Conservation (phyloP, 1,139 yeast genomes). For the Arxiozyma slooffiae region DNA sequence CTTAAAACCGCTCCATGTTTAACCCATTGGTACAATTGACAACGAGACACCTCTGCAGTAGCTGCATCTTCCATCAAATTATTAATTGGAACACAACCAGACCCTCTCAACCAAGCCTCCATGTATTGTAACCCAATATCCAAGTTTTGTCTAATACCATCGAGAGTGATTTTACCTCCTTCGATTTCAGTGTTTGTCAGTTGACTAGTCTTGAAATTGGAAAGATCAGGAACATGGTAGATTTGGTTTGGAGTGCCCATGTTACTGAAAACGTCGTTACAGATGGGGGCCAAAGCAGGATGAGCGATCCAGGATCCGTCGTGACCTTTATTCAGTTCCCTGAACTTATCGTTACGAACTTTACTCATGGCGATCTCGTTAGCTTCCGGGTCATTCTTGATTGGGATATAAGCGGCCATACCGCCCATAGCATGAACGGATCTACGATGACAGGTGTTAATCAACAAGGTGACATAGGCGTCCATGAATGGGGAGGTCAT, state of each 20-base stretch:
- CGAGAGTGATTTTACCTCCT: constrained; percentile 50
- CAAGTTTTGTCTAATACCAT: constrained; percentile 61
- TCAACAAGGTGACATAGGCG: constrained; percentile 56
- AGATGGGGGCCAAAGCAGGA: constrained; percentile 72
- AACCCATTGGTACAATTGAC: constrained; percentile 78
- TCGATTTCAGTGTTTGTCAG: constrained; percentile 57
- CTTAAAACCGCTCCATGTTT: constrained; percentile 53
- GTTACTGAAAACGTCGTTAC: constrained; percentile 59
- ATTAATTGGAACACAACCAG: constrained; percentile 80
- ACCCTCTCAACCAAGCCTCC: constrained; percentile 77
- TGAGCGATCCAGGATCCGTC: constrained; percentile 88
- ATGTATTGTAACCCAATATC: constrained; percentile 69
- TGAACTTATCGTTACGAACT: constrained; percentile 57
- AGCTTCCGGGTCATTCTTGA: constrained; percentile 52
- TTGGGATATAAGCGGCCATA: constrained; percentile 79
- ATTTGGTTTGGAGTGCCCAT: constrained; percentile 82
- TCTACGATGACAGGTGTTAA: constrained; percentile 58
- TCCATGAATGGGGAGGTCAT: constrained; percentile 73
- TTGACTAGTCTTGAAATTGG: constrained; percentile 35
- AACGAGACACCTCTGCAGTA: constrained; percentile 76
- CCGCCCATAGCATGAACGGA: constrained; percentile 78
- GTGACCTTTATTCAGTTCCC: constrained; percentile 69
- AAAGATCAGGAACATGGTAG: constrained; percentile 38
- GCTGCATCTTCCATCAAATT: constrained; percentile 85
- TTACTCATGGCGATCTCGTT: constrained; percentile 55